A percentile compares a stretch with the other conserved stretches of the same genome.
These are phyloP conservation scores for Eucalyptus leucophloia DNA, from an alignment of 345 rosid genomes.

Conservation along the genomic window DNA sequence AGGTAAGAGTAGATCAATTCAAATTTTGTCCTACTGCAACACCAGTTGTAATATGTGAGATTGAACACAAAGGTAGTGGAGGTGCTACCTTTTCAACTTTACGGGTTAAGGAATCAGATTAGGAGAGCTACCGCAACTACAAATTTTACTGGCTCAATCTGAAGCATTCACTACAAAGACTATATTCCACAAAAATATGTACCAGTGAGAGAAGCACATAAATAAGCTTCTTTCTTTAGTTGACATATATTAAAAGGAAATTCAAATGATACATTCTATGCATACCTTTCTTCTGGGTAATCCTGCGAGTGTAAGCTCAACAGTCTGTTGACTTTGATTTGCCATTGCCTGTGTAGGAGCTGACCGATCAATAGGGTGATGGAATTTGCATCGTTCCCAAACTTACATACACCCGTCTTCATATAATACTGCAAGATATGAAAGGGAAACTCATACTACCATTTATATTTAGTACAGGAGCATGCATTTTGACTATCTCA, in stretches of 20 bases:
- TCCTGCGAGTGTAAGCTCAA: conserved; percentile 90
- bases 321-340: conserved; percentile 30
- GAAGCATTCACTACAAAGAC: neutral
- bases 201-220: neutral
- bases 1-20: neutral
- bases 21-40: neutral
- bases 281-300: conserved; percentile 88
- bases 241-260: neutral
- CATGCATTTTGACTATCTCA: neutral
- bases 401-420: conserved; percentile 93
- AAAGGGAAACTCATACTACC: neutral
- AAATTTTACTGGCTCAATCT: neutral
- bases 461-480: neutral
- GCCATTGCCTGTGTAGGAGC: conserved; percentile 6
- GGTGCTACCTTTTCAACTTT: neutral
- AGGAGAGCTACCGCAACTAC: neutral
- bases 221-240: neutral
- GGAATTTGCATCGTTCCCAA: conserved; percentile 77
- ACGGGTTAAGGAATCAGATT: neutral
- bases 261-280: neutral
- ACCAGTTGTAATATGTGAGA: neutral
- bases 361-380: conserved; percentile 76
- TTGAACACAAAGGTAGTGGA: neutral
- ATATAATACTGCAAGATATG: conserved; percentile 48
- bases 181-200: neutral